A percentile compares a stretch with the other conserved stretches of the same genome.
Evolutionary conservation across 176 grass and related monocot genomes (phyloP).

Genomic region (Aegilops sharonensis): DNA sequence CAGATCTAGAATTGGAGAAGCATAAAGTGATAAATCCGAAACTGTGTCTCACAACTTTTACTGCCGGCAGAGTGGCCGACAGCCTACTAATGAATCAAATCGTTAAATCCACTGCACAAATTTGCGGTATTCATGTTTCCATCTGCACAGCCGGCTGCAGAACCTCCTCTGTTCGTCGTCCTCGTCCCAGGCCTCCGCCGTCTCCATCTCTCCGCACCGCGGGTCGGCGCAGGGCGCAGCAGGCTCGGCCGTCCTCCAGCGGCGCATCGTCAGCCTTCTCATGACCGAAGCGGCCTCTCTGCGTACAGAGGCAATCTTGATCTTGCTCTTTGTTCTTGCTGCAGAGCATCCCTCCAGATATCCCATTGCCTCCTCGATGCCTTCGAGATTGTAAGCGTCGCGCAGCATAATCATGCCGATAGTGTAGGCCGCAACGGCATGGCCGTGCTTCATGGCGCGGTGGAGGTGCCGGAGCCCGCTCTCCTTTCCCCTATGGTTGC

Average conservation of each 20-base stretch:
- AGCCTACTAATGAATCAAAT: neutral
- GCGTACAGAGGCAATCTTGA: slow-evolving; percentile 7
- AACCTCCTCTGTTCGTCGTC: slow-evolving; percentile 36
- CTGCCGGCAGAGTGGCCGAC: neutral
- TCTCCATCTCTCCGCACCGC: slow-evolving; percentile 25
- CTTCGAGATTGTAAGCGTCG: neutral
- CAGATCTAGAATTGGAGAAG: neutral
- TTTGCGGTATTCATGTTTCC: slow-evolving; percentile 38
- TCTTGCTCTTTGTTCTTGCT: neutral
- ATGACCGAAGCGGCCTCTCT: slow-evolving; percentile 29
- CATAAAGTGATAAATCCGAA: neutral
- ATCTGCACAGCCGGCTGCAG: slow-evolving; percentile 36
- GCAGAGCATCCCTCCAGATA: neutral
- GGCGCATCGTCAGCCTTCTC: slow-evolving; percentile 25
- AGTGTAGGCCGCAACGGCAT: slow-evolving; percentile 16
- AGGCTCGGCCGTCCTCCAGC: slow-evolving; percentile 23
- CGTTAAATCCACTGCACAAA: slow-evolving; percentile 29
- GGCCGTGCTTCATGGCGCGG: slow-evolving; percentile 31
- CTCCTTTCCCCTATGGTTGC: slow-evolving; percentile 20
- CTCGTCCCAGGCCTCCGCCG: slow-evolving; percentile 17
- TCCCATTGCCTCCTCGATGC: slow-evolving; percentile 3
- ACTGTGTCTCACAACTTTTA: neutral
- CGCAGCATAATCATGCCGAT: slow-evolving; percentile 36
- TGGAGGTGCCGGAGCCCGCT: slow-evolving; percentile 29
- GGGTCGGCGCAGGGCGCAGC: neutral